These are phyloP conservation scores for Metschnikowia santaceciliae DNA, from an alignment of 805 yeast species.

Conservation along the genomic window DNA sequence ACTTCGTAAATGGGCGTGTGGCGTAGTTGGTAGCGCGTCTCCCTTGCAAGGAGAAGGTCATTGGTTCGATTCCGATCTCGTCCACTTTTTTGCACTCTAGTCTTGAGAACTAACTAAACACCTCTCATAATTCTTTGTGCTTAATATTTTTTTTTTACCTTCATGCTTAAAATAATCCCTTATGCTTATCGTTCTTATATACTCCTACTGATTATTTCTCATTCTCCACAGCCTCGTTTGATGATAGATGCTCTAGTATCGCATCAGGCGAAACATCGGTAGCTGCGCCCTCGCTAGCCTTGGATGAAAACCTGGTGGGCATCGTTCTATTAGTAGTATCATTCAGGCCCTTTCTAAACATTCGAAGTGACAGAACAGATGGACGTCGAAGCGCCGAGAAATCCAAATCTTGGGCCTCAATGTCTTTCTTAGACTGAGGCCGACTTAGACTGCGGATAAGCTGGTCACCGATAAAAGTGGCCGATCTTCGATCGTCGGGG, in stretches of 20 bases:
- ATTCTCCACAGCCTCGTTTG: neutral
- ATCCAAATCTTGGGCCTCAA: constrained; percentile 8
- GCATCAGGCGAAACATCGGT: constrained; percentile 9
- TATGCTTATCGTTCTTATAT: neutral
- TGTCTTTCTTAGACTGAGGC: constrained; percentile 7
- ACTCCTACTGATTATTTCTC: neutral
- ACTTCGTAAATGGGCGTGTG: constrained; percentile 53
- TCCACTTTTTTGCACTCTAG: constrained; percentile 37
- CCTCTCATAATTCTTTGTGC: too few relatives aligned
- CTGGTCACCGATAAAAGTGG: constrained; percentile 14
- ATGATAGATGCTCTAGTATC: constrained; percentile 4
- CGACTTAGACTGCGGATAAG: constrained; percentile 14
- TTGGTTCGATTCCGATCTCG: constrained; percentile 77
- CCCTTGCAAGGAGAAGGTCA: constrained; percentile 77
- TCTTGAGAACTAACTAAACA: too few relatives aligned
- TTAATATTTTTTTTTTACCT: neutral
- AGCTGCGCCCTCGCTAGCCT: neutral
- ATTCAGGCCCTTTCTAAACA: neutral
- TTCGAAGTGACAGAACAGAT: constrained; percentile 1
- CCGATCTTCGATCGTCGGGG: constrained; percentile 6
- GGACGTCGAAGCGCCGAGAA: neutral
- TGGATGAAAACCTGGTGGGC: neutral
- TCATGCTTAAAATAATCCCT: too few relatives aligned
- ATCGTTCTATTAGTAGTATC: neutral
- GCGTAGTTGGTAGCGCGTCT: constrained; percentile 82